phyloP scores from a whole-genome alignment of 208 protist genomes.

The Acanthamoeba sp. region DNA sequence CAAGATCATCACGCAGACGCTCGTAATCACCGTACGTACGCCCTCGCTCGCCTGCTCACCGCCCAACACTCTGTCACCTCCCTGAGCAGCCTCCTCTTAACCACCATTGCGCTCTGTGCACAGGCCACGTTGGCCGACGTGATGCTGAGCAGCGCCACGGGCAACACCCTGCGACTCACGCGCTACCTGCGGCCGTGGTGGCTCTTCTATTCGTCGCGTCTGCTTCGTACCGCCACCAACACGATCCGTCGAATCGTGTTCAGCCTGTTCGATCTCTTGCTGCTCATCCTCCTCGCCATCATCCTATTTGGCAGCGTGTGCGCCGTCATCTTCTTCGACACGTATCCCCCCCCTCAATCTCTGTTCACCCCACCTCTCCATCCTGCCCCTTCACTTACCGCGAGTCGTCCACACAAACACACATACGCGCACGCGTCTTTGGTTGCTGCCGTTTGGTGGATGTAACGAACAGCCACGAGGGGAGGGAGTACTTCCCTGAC shows the following conservation, averaged over 20 bases:
- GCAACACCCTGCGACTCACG: constrained; percentile 20
- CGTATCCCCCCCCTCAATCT: background rate
- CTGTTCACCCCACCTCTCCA: background rate
- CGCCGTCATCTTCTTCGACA: constrained; percentile 8
- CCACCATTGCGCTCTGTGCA: too few relatives aligned
- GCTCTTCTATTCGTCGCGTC: constrained; percentile 28
- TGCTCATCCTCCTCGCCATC: constrained; percentile 54
- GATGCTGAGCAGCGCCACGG: constrained; percentile 2
- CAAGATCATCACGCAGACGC: constrained; percentile 47
- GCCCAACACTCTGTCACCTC: too few relatives aligned
- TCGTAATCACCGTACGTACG: background rate
- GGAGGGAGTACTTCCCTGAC: background rate
- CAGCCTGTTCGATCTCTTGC: constrained; percentile 33
- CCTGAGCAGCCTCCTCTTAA: too few relatives aligned
- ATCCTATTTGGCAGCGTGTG: constrained; percentile 34
- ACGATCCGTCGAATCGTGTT: constrained; percentile 22
- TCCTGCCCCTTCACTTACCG: background rate
- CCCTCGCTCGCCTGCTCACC: background rate
- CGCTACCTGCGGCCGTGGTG: constrained; percentile 46
- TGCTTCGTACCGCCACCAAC: constrained; percentile 29
- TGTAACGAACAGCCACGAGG: constrained; percentile 1
- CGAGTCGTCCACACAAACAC: too few relatives aligned
- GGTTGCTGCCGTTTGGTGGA: background rate
- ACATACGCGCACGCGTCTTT: too few relatives aligned
- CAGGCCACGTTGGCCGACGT: constrained; percentile 35